Conservation (phyloP, 169 alveolate species). For the Theileria parva region DNA sequence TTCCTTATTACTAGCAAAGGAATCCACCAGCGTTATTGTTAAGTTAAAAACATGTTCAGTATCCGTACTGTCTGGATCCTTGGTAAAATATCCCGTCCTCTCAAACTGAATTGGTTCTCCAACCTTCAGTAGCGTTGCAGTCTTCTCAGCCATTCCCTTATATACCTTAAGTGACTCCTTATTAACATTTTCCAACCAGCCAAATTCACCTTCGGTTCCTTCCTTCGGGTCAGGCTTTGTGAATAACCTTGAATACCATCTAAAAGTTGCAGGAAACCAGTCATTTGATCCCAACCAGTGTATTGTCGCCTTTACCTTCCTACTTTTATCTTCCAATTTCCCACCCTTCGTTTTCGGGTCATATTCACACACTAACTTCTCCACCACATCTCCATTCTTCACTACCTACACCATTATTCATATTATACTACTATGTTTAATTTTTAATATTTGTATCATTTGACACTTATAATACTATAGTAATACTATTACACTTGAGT, state of each 20-base stretch:
- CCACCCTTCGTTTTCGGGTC: constrained; percentile 81
- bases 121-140: constrained; percentile 35
- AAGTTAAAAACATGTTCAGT: constrained; percentile 65
- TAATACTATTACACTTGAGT: not conserved
- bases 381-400: constrained; percentile 49
- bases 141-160: constrained; percentile 65
- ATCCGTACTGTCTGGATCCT: constrained; percentile 76
- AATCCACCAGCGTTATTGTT: constrained; percentile 75
- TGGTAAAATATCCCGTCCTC: constrained; percentile 83
- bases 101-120: constrained; percentile 85
- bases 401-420: constrained; percentile 44
- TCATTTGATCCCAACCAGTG: constrained; percentile 79
- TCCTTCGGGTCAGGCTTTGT: constrained; percentile 81
- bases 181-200: constrained; percentile 81
- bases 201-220: constrained; percentile 57
- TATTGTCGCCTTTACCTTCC: constrained; percentile 82
- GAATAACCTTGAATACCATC: constrained; percentile 83
- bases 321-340: constrained; percentile 54
- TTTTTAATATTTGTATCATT: not conserved
- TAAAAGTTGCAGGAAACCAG: constrained; percentile 71
- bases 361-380: constrained; percentile 76
- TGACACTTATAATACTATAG: not conserved
- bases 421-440: not conserved
- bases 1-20: constrained; percentile 45
- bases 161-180: constrained; percentile 72